Evolutionary conservation across 768 basidiomycete species (phyloP).

Genomic region (Gautieria morchelliformis): DNA sequence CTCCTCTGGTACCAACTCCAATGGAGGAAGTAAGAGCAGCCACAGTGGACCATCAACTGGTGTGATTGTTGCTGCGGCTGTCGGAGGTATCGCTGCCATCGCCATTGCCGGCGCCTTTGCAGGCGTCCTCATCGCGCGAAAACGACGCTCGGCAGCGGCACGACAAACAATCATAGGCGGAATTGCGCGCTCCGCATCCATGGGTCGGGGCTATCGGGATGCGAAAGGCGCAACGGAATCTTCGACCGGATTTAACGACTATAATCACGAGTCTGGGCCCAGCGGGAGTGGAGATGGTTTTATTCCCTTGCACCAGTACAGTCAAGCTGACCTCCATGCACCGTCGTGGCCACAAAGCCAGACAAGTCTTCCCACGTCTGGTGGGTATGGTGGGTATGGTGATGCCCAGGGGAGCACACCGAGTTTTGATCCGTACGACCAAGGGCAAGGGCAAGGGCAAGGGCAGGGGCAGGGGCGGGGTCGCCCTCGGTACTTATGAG

Average conservation of each 20-base stretch:
- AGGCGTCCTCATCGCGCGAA: not conserved
- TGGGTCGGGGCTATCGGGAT: constrained; percentile 32
- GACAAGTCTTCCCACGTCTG: not conserved
- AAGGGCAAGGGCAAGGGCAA: not conserved
- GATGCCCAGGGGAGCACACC: not conserved
- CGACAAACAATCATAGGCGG: constrained; percentile 38
- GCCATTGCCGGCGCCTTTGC: constrained; percentile 36
- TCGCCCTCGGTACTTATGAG: not conserved
- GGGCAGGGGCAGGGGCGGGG: not conserved
- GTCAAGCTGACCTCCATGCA: constrained; percentile 9
- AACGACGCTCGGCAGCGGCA: constrained; percentile 21
- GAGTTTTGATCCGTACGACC: not conserved
- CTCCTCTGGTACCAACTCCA: constrained; percentile 14
- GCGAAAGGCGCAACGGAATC: constrained; percentile 12
- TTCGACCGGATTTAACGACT: constrained; percentile 25
- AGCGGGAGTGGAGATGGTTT: constrained; percentile 31
- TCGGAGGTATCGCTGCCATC: constrained; percentile 44
- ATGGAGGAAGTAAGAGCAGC: not conserved
- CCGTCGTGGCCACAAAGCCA: not conserved
- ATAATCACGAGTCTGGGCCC: constrained; percentile 20
- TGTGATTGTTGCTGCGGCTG: constrained; percentile 13
- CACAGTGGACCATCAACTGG: not conserved
- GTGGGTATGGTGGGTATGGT: not conserved
- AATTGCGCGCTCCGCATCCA: constrained; percentile 40
- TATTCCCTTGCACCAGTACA: constrained; percentile 55